phyloP scores from a whole-genome alignment of 2,329 filamentous ascomycete genomes.

The Monilinia polystroma region DNA sequence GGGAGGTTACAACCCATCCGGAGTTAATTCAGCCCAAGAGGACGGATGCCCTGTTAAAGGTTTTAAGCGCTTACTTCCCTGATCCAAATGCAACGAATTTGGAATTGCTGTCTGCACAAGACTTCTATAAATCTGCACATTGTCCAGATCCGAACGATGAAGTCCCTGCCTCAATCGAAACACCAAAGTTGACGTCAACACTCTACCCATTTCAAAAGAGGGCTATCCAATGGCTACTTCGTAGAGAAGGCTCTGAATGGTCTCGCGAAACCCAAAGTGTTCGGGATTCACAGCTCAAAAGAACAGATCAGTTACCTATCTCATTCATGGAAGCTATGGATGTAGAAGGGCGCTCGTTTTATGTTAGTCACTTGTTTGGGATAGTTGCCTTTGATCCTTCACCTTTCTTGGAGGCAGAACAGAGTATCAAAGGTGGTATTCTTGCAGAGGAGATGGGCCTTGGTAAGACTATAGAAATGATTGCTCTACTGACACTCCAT shows the following conservation, averaged over 20 bases:
- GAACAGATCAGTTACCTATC: slow-evolving; percentile 26
- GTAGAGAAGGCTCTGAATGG: slow-evolving; percentile 62
- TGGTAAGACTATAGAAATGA: slow-evolving; percentile 76
- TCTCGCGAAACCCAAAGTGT: slow-evolving; percentile 23
- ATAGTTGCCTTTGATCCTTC: slow-evolving; percentile 52
- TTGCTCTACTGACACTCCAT: slow-evolving; percentile 68
- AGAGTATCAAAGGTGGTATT: slow-evolving; percentile 47
- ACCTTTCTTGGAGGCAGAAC: slow-evolving; percentile 46
- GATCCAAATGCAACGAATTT: slow-evolving; percentile 27
- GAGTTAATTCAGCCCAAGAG: slow-evolving; percentile 28
- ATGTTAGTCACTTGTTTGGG: slow-evolving; percentile 63
- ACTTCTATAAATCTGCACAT: slow-evolving; percentile 70
- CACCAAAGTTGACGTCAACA: slow-evolving; percentile 49
- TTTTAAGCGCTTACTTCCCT: slow-evolving; percentile 36
- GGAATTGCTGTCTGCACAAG: slow-evolving; percentile 47
- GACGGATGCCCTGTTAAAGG: slow-evolving; percentile 32
- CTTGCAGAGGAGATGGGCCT: slow-evolving; percentile 82
- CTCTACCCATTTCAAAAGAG: slow-evolving; percentile 73
- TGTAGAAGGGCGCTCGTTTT: slow-evolving; percentile 48
- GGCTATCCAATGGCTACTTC: slow-evolving; percentile 68
- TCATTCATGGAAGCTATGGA: slow-evolving; percentile 51
- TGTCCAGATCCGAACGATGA: slow-evolving; percentile 52
- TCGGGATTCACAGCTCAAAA: neutral
- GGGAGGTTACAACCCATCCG: slow-evolving; percentile 37
- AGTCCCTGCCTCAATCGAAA: slow-evolving; percentile 42